Percentiles rank a stretch among this genome's conserved stretches.
phyloP scores from a whole-genome alignment of 441 rosid genomes.

The Hura crepitans region DNA sequence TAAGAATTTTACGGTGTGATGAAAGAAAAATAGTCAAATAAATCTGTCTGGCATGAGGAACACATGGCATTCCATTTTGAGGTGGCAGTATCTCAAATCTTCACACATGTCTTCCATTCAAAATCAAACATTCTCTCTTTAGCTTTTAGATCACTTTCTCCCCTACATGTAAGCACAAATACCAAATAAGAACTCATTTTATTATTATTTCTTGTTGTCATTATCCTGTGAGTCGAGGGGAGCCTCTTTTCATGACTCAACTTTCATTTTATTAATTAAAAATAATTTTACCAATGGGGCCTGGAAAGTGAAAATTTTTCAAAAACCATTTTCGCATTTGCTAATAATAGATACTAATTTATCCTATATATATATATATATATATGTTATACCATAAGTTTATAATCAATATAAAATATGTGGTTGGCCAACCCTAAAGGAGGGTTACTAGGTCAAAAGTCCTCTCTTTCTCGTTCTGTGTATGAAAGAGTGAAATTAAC shows the following conservation, averaged over 20 bases:
- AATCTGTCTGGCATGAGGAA: slow-evolving; percentile 11
- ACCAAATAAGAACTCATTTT: too few relatives aligned
- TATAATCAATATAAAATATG: not conserved
- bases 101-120: slow-evolving; percentile 14
- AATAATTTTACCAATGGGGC: too few relatives aligned
- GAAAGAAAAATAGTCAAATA: not conserved
- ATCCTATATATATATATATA: too few relatives aligned
- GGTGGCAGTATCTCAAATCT: slow-evolving; percentile 7
- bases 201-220: too few relatives aligned
- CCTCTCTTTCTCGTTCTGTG: not conserved
- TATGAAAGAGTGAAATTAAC: not conserved
- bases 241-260: slow-evolving; percentile 2
- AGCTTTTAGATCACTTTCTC: too few relatives aligned
- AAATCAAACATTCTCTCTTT: too few relatives aligned
- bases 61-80: slow-evolving; percentile 22
- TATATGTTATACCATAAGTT: too few relatives aligned
- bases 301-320: not conserved
- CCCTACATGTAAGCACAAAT: too few relatives aligned
- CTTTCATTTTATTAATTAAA: too few relatives aligned
- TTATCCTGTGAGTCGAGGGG: too few relatives aligned
- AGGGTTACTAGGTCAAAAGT: slow-evolving; percentile 31
- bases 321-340: too few relatives aligned
- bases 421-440: slow-evolving; percentile 8
- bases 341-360: not conserved
- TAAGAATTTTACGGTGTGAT: too few relatives aligned